A percentile compares a stretch with the other conserved stretches of the same genome.
These are phyloP conservation scores for Globisporangium middletonii DNA, from an alignment of 352 stramenopile genomes.

Conservation along the genomic window DNA sequence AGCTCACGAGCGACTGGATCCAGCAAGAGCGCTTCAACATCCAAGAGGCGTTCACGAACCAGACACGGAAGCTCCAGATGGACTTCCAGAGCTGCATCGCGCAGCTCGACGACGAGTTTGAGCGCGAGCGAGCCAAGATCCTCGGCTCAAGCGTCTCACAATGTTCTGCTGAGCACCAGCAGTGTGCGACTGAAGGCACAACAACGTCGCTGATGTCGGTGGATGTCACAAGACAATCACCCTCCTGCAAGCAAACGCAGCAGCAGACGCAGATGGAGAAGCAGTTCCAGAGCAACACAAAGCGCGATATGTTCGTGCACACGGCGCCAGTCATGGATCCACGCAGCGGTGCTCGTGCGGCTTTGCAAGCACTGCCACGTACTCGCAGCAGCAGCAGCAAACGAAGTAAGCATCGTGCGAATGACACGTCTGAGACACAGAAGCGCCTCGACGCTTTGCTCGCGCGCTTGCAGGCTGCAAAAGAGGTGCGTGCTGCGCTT, in stretches of 20 bases:
- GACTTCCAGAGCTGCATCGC: constrained; percentile 38
- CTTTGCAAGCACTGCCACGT: not conserved
- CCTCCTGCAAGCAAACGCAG: no score
- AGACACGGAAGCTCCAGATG: constrained; percentile 43
- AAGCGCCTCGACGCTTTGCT: constrained; percentile 24
- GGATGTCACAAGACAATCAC: no score
- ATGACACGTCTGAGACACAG: constrained; percentile 13
- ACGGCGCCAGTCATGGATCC: constrained; percentile 21
- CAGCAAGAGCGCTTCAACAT: constrained; percentile 65
- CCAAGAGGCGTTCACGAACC: constrained; percentile 59
- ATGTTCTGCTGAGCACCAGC: no score
- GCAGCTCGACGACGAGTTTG: constrained; percentile 35
- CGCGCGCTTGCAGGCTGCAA: constrained; percentile 12
- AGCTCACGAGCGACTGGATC: constrained; percentile 41
- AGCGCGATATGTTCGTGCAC: constrained; percentile 28
- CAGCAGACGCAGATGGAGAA: constrained; percentile 8
- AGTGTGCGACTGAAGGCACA: not conserved
- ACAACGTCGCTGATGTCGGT: no score
- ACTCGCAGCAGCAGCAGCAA: constrained; percentile 4
- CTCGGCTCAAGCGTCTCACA: constrained; percentile 3
- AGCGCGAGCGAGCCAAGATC: constrained; percentile 28
- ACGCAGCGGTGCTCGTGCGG: not conserved
- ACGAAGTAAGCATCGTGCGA: constrained; percentile 9
- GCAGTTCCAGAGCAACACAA: constrained; percentile 30
- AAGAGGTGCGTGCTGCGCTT: constrained; percentile 18